Percentiles rank a stretch among this genome's conserved stretches.
Evolutionary conservation across 768 basidiomycete genomes (phyloP).

Genomic region (Mycena albidolilacea): DNA sequence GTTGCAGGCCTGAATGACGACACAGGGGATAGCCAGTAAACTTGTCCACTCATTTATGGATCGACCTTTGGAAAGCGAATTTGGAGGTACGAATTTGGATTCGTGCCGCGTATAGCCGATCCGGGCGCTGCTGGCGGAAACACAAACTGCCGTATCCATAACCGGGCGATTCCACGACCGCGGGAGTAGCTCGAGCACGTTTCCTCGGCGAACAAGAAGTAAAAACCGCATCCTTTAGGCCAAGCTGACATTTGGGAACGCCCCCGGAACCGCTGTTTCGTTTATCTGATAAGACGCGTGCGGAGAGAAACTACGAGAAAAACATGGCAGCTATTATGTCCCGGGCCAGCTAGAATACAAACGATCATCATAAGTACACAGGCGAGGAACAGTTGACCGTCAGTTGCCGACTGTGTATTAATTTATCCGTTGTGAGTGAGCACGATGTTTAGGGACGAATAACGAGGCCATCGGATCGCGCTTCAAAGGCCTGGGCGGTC

Average conservation of each 20-base stretch:
- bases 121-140: constrained; percentile 1
- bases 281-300: constrained; percentile 27
- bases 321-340: constrained; percentile 11
- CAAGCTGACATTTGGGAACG: constrained; percentile 4
- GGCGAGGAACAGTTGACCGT: constrained; percentile 7
- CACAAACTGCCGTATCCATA: constrained; percentile 6
- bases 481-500: constrained; percentile 61
- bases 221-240: not conserved
- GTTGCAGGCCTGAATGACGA: not conserved
- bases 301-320: not conserved
- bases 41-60: not conserved
- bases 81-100: not conserved
- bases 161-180: constrained; percentile 32
- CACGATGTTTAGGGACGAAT: constrained; percentile 36
- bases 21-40: not conserved
- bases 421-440: constrained; percentile 35
- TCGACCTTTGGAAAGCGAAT: not conserved
- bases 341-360: constrained; percentile 30
- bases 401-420: constrained; percentile 5
- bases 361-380: constrained; percentile 11
- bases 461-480: constrained; percentile 74
- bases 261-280: constrained; percentile 20
- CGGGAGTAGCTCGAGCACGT: constrained; percentile 15
- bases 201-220: not conserved
- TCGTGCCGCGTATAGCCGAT: constrained; percentile 18